Evolutionary conservation across 306 rosid genomes (phyloP).

Genomic region (Geum urbanum): DNA sequence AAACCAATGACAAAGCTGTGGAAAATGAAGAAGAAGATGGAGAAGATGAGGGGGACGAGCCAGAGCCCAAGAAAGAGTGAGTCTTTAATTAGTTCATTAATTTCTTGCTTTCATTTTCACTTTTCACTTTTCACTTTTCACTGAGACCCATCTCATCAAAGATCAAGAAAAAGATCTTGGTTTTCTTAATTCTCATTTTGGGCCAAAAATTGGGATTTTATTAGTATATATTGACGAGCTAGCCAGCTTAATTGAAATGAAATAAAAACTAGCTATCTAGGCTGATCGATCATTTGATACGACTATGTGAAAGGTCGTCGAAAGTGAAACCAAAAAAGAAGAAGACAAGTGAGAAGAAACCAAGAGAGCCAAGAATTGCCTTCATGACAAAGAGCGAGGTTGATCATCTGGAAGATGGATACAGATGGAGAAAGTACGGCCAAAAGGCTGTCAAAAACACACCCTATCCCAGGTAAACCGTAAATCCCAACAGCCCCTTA

Average conservation of each 20-base stretch:
- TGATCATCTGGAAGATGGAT: slow-evolving; percentile 98
- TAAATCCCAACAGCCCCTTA: no score
- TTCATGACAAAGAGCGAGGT: slow-evolving; percentile 98
- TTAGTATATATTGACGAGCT: no score
- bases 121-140: neutral
- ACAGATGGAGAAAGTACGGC: slow-evolving; percentile 99
- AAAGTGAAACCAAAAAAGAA: slow-evolving; percentile 37
- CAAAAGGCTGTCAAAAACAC: slow-evolving; percentile 96
- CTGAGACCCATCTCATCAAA: slow-evolving; percentile 12
- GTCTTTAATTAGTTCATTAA: slow-evolving; percentile 19
- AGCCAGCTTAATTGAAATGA: no score
- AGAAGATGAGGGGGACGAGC: slow-evolving; percentile 6
- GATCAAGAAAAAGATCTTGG: slow-evolving; percentile 7
- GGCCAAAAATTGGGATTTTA: slow-evolving; percentile 4
- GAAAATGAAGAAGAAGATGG: slow-evolving; percentile 29
- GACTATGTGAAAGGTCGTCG: slow-evolving; percentile 36
- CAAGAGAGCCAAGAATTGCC: slow-evolving; percentile 76
- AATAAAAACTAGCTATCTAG: no score
- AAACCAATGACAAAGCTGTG: slow-evolving; percentile 20
- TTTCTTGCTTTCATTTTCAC: neutral
- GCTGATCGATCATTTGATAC: no score
- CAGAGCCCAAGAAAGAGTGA: slow-evolving; percentile 52
- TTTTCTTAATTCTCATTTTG: neutral
- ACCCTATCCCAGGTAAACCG: slow-evolving; percentile 76
- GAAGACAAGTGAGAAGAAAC: slow-evolving; percentile 73